Evolutionary conservation across 2,329 filamentous ascomycete species (phyloP), one percentile per base, ranked within the genome.

Genomic region (Xylaria arbuscula): DNA sequence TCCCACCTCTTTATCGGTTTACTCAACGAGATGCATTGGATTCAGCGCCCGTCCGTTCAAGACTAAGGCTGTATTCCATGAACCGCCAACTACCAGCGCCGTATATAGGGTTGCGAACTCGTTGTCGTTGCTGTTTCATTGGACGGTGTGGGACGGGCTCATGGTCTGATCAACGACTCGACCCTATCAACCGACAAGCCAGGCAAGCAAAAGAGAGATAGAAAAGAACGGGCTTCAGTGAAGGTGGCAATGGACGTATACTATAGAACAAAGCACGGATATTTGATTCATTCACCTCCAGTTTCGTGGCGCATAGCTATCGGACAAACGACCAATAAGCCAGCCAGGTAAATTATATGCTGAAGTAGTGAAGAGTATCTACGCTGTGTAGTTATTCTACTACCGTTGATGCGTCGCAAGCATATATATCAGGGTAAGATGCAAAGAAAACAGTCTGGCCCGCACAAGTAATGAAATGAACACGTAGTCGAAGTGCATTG

Each of bases 401-500:
- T 34, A 40, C 6, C 42, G 7, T 10, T 11, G 7, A 28, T 15
- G 19, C 42, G 10, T 28, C 36, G 36, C 19, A 51, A 42, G 19
- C 15, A 17, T 17, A 42, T 6, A 17, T 17, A 42, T 6, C 13
- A 42, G 40, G 17, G 5, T 17, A 17, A 42, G 15, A 42, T n/a
- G 13, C 36, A 10, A 10, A 40, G 8, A 40, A 13, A 40, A 10
- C 50, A 47, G 28, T 32, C 24, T 24, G 38, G 48, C 64, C 57
- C 36, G 17, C 22, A 6, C 8, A 13, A 48, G 64, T 61, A 51
- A 11, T 66, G 64, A 57, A 51, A 11, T 66, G 64, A 57, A 66
- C 64, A 66, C 64, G 64, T 66, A 57, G 57, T 66, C 15, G 42
- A 42, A 42, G 36, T 28, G 28, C 28, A 28, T 28, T 28, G 28